Percentiles rank a stretch among this genome's conserved stretches.
Conservation (phyloP, 2,329 filamentous ascomycete species). For the Fusarium denticulatum region DNA sequence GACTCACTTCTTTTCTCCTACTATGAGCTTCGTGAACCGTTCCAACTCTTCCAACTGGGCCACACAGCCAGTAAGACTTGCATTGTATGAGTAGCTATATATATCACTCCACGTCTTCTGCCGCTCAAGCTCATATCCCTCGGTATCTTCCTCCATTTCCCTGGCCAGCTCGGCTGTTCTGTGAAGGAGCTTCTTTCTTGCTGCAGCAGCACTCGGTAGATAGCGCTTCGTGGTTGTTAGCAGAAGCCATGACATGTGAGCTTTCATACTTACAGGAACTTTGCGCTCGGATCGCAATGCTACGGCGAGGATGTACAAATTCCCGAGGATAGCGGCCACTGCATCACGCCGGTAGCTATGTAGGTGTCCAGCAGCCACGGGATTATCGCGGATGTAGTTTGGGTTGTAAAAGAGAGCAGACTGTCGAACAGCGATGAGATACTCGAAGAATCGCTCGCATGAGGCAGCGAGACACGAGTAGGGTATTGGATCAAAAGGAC, state of each 20-base stretch:
- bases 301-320: conserved; percentile 66
- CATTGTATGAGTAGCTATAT: conserved; percentile 65
- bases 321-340: conserved; percentile 66
- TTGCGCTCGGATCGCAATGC: conserved; percentile 61
- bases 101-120: conserved; percentile 65
- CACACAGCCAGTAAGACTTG: conserved; percentile 64
- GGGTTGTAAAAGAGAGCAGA: conserved; percentile 67
- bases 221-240: conserved; percentile 53
- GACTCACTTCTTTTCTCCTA: conserved; percentile 62
- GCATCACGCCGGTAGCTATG: conserved; percentile 64
- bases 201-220: conserved; percentile 64
- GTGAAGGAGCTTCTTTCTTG: conserved; percentile 62
- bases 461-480: conserved; percentile 65
- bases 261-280: conserved; percentile 55
- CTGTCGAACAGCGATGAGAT: conserved; percentile 66
- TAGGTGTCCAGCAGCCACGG: conserved; percentile 59
- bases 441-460: conserved; percentile 68
- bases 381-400: conserved; percentile 60
- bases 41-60: conserved; percentile 64
- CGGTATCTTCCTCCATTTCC: conserved; percentile 39
- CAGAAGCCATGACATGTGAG: neutral
- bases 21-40: conserved; percentile 66
- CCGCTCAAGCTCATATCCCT: conserved; percentile 42
- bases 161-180: conserved; percentile 60
- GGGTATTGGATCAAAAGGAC: conserved; percentile 65